Evolutionary conservation across 2,329 filamentous ascomycete genomes (phyloP).

Genomic region (Aureobasidium sp.): DNA sequence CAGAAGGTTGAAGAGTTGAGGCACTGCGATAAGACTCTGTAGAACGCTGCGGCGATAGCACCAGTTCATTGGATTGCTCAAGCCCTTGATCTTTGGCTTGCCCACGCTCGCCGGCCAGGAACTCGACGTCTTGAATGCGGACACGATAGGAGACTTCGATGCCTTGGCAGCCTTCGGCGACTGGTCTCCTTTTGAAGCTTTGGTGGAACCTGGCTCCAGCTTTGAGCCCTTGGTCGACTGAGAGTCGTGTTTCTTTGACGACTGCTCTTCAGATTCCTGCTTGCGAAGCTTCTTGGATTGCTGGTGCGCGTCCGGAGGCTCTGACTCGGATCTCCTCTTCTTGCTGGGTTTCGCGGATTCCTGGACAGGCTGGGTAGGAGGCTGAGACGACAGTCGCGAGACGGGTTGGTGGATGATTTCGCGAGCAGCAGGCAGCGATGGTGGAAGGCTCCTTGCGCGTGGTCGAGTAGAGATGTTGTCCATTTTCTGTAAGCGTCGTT

Average conservation of each 20-base stretch:
- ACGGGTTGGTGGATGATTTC: background rate
- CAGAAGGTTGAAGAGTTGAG: conserved; percentile 20
- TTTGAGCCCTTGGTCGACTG: background rate
- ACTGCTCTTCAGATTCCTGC: background rate
- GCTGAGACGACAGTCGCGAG: background rate
- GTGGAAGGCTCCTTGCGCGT: conserved; percentile 5
- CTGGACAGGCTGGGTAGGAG: background rate
- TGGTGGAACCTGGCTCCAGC: background rate
- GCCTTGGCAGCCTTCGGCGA: background rate
- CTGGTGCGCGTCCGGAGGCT: conserved; percentile 14
- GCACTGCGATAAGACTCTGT: conserved; percentile 18
- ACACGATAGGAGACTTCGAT: background rate
- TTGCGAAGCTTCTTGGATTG: conserved; percentile 3
- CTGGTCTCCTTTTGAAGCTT: background rate
- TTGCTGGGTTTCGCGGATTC: conserved; percentile 15
- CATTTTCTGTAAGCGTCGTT: conserved; percentile 7
- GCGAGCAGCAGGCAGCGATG: background rate
- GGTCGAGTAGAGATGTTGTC: background rate
- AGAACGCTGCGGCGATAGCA: conserved; percentile 22
- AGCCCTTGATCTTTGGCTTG: conserved; percentile 14
- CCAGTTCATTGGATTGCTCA: conserved; percentile 17
- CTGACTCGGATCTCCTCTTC: conserved; percentile 16
- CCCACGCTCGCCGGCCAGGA: conserved; percentile 16
- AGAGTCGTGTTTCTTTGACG: background rate
- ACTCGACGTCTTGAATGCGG: background rate